These are phyloP conservation scores for Dissophora ornata DNA, from an alignment of 192 early-diverging fungal species.

Conservation along the genomic window DNA sequence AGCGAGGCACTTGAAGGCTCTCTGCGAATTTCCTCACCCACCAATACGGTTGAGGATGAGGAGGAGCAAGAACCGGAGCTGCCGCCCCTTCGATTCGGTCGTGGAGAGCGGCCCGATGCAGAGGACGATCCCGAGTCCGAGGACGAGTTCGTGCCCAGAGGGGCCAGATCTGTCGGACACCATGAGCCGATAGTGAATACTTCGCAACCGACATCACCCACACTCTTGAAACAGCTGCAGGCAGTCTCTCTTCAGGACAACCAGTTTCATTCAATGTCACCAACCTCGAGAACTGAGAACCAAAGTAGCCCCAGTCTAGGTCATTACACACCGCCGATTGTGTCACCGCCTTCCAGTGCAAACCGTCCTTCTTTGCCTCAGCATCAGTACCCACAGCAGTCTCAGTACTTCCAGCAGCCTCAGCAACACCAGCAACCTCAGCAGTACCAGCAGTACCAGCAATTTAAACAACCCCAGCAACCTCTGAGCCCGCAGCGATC, in stretches of 20 bases:
- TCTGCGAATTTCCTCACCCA: not conserved
- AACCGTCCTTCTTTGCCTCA: not conserved
- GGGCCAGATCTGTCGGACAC: conserved; percentile 2
- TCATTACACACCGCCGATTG: not conserved
- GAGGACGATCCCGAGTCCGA: conserved; percentile 46
- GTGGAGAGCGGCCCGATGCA: conserved; percentile 44
- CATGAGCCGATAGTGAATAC: not conserved
- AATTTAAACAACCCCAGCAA: not conserved
- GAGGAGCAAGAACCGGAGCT: conserved; percentile 22
- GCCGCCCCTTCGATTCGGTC: conserved; percentile 42
- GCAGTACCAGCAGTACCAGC: not conserved
- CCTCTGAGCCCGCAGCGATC: too few relatives aligned
- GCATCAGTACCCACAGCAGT: not conserved
- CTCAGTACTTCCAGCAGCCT: not conserved
- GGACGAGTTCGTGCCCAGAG: conserved; percentile 27
- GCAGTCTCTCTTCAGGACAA: conserved; percentile 18
- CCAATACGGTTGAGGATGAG: not conserved
- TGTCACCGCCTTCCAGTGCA: not conserved
- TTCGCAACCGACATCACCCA: not conserved
- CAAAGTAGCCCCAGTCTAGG: not conserved
- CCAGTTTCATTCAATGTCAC: not conserved
- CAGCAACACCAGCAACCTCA: not conserved
- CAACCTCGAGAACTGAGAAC: not conserved
- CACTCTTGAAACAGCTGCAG: conserved; percentile 23
- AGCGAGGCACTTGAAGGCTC: conserved; percentile 24